These are phyloP conservation scores for Phaeosphaeriaceae sp. DNA, from an alignment of 2,329 filamentous ascomycete species.

Conservation along the genomic window DNA sequence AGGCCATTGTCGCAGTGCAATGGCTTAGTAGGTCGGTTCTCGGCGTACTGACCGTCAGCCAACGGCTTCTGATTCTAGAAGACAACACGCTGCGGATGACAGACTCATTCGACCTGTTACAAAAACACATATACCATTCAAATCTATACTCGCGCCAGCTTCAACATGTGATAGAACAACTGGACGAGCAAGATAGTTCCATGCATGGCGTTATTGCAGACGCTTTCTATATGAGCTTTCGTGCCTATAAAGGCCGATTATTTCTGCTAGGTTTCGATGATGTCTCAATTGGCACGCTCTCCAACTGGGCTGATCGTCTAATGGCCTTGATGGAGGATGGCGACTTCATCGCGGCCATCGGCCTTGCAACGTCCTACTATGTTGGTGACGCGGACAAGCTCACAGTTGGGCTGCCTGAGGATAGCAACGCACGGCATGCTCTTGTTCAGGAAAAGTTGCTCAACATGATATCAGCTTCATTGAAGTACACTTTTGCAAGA, in stretches of 20 bases:
- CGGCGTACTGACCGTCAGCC: slow-evolving; percentile 90
- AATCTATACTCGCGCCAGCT: slow-evolving; percentile 91
- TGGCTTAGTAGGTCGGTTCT: slow-evolving; percentile 95
- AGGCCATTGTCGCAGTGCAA: slow-evolving; percentile 94
- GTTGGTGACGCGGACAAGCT: slow-evolving; percentile 90
- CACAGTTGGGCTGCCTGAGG: slow-evolving; percentile 90
- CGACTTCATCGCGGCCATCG: slow-evolving; percentile 92
- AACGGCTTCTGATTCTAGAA: slow-evolving; percentile 89
- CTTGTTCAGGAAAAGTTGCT: slow-evolving; percentile 88
- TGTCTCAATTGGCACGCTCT: slow-evolving; percentile 85
- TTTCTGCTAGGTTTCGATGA: slow-evolving; percentile 96
- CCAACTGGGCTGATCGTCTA: slow-evolving; percentile 95
- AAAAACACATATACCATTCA: slow-evolving; percentile 89
- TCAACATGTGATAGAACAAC: slow-evolving; percentile 81
- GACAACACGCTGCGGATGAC: slow-evolving; percentile 86
- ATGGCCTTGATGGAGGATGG: slow-evolving; percentile 95
- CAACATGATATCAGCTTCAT: slow-evolving; percentile 90
- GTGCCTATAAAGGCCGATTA: slow-evolving; percentile 89
- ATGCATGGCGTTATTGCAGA: slow-evolving; percentile 97
- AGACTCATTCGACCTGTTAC: slow-evolving; percentile 89
- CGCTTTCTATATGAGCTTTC: slow-evolving; percentile 98
- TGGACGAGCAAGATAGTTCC: slow-evolving; percentile 83
- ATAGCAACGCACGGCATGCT: slow-evolving; percentile 73
- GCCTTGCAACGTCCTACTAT: slow-evolving; percentile 90
- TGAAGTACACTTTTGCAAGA: slow-evolving; percentile 85